Percentiles rank a stretch among this genome's conserved stretches.
phyloP scores from a whole-genome alignment of 768 basidiomycete genomes.

The Collybia nuda region DNA sequence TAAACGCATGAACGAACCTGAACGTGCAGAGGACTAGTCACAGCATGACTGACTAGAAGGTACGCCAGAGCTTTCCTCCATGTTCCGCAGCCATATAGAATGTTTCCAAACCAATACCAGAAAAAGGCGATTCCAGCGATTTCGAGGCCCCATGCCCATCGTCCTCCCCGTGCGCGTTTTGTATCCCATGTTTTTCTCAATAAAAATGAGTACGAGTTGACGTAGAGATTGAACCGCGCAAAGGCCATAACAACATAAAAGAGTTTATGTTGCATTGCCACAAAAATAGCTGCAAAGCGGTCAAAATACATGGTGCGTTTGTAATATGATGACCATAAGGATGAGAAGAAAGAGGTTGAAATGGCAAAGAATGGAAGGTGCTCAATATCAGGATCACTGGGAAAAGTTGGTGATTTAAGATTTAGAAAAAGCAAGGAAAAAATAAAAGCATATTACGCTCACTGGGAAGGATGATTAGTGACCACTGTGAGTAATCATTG shows the following conservation, averaged over 20 bases:
- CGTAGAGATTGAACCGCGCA: slow-evolving; percentile 94
- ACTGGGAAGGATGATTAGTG: slow-evolving; percentile 95
- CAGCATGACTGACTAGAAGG: slow-evolving; percentile 80
- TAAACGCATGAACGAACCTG: slow-evolving; percentile 56
- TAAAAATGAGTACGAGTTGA: slow-evolving; percentile 78
- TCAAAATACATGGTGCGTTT: slow-evolving; percentile 84
- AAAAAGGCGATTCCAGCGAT: slow-evolving; percentile 75
- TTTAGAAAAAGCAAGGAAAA: background rate
- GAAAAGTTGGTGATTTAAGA: slow-evolving; percentile 7
- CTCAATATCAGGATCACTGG: slow-evolving; percentile 81
- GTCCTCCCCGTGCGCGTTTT: slow-evolving; percentile 62
- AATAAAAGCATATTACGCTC: slow-evolving; percentile 34
- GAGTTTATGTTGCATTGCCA: slow-evolving; percentile 84
- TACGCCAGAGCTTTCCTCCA: slow-evolving; percentile 73
- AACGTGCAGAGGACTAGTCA: slow-evolving; percentile 89
- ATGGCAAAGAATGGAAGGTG: slow-evolving; percentile 95
- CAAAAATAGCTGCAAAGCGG: slow-evolving; percentile 56
- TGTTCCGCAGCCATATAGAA: slow-evolving; percentile 69
- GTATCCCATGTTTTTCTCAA: slow-evolving; percentile 64
- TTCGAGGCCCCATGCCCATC: slow-evolving; percentile 81
- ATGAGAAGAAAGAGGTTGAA: slow-evolving; percentile 81
- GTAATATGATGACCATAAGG: slow-evolving; percentile 94
- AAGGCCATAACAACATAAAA: slow-evolving; percentile 91
- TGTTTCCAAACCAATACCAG: slow-evolving; percentile 82
- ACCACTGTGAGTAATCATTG: slow-evolving; percentile 57